phyloP scores from a whole-genome alignment of 2,329 filamentous ascomycete species.

The Colletotrichum sp. region DNA sequence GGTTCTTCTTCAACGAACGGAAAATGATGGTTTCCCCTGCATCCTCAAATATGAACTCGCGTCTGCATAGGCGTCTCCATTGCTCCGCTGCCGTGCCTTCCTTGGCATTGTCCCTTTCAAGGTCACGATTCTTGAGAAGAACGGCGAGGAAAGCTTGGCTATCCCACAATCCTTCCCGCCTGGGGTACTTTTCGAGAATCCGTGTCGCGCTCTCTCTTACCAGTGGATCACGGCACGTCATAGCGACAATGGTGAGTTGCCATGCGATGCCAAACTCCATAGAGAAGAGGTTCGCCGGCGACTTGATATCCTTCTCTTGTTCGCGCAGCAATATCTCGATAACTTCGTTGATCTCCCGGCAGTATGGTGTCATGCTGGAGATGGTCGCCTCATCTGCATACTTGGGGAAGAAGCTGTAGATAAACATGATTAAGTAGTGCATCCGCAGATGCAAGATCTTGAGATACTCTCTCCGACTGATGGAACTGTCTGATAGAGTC shows the following conservation, averaged over 20 bases:
- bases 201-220: constrained; percentile 45
- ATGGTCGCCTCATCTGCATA: constrained; percentile 41
- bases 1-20: constrained; percentile 37
- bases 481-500: constrained; percentile 28
- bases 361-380: constrained; percentile 44
- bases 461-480: constrained; percentile 26
- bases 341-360: constrained; percentile 44
- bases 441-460: constrained; percentile 43
- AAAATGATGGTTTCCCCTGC: constrained; percentile 35
- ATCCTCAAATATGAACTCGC: constrained; percentile 46
- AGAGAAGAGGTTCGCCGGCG: constrained; percentile 40
- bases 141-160: constrained; percentile 45
- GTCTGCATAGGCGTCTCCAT: constrained; percentile 43
- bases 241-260: constrained; percentile 46
- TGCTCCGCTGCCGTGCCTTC: constrained; percentile 40
- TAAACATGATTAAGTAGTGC: constrained; percentile 44
- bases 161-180: constrained; percentile 49
- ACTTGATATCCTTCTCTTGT: constrained; percentile 19
- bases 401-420: constrained; percentile 42
- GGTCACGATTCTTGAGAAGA: constrained; percentile 38
- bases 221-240: constrained; percentile 42
- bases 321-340: constrained; percentile 39
- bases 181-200: constrained; percentile 44
- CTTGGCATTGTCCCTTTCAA: constrained; percentile 35
- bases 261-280: constrained; percentile 53